These are phyloP conservation scores for Aspergillus luchuensis DNA, from an alignment of 2,329 filamentous ascomycete genomes.

Conservation along the genomic window DNA sequence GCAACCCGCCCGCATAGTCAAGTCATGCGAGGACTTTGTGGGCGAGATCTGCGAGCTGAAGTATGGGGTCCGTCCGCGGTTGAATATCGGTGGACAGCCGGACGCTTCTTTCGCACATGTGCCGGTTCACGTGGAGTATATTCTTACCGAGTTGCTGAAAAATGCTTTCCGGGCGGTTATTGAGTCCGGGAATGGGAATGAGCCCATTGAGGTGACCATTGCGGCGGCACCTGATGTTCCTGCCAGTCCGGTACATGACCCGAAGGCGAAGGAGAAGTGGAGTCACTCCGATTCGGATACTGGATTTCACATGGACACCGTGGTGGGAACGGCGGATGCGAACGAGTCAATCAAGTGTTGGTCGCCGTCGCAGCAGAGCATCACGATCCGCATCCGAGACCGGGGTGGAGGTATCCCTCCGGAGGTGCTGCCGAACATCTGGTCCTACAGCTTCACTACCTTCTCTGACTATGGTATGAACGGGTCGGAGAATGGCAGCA, in stretches of 20 bases:
- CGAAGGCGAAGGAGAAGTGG: not conserved
- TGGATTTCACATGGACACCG: slow-evolving; percentile 34
- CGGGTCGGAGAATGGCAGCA: slow-evolving; percentile 52
- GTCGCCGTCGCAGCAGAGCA: slow-evolving; percentile 65
- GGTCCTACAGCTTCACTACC: slow-evolving; percentile 97
- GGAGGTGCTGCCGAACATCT: slow-evolving; percentile 81
- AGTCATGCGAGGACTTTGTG: slow-evolving; percentile 84
- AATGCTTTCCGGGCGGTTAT: slow-evolving; percentile 94
- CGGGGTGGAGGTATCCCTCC: slow-evolving; percentile 91
- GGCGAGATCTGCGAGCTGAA: slow-evolving; percentile 96
- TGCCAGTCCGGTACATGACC: slow-evolving; percentile 45
- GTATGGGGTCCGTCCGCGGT: slow-evolving; percentile 81
- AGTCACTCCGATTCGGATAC: slow-evolving; percentile 29
- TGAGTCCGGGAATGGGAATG: slow-evolving; percentile 74
- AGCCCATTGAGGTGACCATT: slow-evolving; percentile 90
- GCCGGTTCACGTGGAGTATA: slow-evolving; percentile 95
- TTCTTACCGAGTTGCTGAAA: slow-evolving; percentile 93
- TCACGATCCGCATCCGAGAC: slow-evolving; percentile 93
- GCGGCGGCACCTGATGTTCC: slow-evolving; percentile 65
- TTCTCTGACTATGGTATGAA: slow-evolving; percentile 70
- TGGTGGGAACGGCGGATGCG: slow-evolving; percentile 31
- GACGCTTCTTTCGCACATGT: slow-evolving; percentile 91
- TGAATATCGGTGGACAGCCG: slow-evolving; percentile 81
- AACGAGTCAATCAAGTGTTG: slow-evolving; percentile 37
- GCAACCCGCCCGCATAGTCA: slow-evolving; percentile 76